These are phyloP conservation scores for Solanum chilense DNA, from an alignment of 257 asterid genomes.

Conservation along the genomic window DNA sequence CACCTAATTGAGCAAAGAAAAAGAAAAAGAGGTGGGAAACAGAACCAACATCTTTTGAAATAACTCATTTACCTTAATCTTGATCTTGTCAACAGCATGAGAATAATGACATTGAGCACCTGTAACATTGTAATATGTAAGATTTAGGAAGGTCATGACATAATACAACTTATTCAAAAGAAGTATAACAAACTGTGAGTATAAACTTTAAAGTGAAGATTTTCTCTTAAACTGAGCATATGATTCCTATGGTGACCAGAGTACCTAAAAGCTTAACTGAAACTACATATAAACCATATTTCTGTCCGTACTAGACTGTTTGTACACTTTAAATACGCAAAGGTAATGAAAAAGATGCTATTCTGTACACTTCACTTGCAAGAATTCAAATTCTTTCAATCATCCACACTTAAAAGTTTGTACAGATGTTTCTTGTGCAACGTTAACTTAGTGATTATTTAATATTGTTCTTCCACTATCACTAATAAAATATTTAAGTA, in stretches of 20 bases:
- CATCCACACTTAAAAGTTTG: background rate
- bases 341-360: background rate
- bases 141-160: background rate
- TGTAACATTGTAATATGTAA: slow-evolving; percentile 34
- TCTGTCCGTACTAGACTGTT: background rate
- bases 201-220: background rate
- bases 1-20: background rate
- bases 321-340: background rate
- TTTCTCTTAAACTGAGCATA: background rate
- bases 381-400: background rate
- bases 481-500: background rate
- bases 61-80: slow-evolving; percentile 53
- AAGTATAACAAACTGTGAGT: background rate
- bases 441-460: background rate
- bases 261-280: background rate
- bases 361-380: background rate
- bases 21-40: background rate
- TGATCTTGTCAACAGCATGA: slow-evolving; percentile 22
- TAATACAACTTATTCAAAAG: background rate
- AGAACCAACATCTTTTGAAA: background rate
- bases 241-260: background rate
- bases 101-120: slow-evolving; percentile 38
- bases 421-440: background rate
- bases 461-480: background rate
- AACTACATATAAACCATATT: background rate